Percentiles rank a stretch among this genome's conserved stretches.
Conservation (phyloP, 495 filamentous ascomycete species). For the Entonaema liquescens region DNA sequence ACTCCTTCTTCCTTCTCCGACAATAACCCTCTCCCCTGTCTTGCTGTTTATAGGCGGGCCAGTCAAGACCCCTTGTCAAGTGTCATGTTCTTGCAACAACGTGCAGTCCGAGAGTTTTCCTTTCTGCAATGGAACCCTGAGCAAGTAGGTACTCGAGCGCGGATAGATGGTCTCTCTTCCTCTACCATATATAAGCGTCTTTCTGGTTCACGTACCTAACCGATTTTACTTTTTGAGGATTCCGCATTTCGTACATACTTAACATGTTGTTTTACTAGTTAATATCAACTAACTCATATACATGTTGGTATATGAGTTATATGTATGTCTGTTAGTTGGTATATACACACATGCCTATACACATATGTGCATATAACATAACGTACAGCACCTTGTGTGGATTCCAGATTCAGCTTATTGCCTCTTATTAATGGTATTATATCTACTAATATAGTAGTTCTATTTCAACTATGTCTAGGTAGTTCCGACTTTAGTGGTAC, state of each 20-base stretch:
- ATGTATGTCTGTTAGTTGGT: background rate
- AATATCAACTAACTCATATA: background rate
- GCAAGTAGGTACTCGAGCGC: conserved; percentile 12
- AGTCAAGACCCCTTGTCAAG: conserved; percentile 31
- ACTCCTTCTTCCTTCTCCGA: conserved; percentile 24
- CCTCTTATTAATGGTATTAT: background rate
- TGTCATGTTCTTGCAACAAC: conserved; percentile 39
- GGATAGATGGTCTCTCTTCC: conserved; percentile 14
- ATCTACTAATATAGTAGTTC: background rate
- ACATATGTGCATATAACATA: background rate
- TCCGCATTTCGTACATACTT: background rate
- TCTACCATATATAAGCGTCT: conserved; percentile 13
- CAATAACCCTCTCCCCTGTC: conserved; percentile 37
- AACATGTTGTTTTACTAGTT: background rate
- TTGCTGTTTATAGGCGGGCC: conserved; percentile 27
- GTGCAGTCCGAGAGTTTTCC: conserved; percentile 30
- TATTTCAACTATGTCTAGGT: background rate
- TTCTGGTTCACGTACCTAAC: conserved; percentile 10
- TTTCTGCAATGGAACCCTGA: conserved; percentile 37
- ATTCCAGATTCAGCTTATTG: background rate
- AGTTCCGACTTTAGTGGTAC: background rate
- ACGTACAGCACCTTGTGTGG: background rate
- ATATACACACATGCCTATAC: background rate
- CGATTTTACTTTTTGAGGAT: background rate
- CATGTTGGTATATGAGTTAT: background rate